Base-by-base conservation (phyloP, 768 basidiomycete species). In the Boletus sp. region DNA sequence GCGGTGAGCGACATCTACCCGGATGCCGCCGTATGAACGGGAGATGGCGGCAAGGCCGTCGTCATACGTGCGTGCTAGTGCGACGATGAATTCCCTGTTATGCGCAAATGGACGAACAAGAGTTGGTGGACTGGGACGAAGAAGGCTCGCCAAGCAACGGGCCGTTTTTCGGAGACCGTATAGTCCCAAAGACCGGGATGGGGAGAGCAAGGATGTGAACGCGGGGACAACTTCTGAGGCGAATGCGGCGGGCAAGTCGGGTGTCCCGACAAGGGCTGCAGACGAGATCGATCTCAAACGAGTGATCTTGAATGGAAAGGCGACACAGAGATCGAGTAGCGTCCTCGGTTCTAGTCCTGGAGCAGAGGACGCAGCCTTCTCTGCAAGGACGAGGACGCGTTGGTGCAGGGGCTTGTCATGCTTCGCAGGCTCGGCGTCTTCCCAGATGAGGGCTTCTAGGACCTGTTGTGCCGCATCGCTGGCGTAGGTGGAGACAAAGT, bases 131-230 rank as follows among this genome's bases (percentile, higher is more conserved):
- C 77, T 73, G 23, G 77, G 75, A 2, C 76, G 77, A 0, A 89
- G 72, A 60, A 89, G 77, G 40, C 77, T 75, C 21, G 74, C 62
- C 44, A 88, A 69, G 59, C 82, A 82, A 62, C 83, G 78, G 2
- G 82, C 74, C 5, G 81, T 75, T 67, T 88, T 89, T 33, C 88
- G 80, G 56, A 87, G 72, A 19, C 75, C 79, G 52, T 89, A 86
- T 1, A 90, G 70, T 7, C 84, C 88, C 51, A 71, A 67, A 4
- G 68, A 65, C 14, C 74, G 71, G 0, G 77, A 63, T 14, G 75
- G 70, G 0, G 81, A 72, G 1, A 89, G 74, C 10, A 77, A 63
- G 1, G 69, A 40, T 1, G 79, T 80, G 57, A 89, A 80, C 0
- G 82, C 79, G 4, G 85, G 80, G 0, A 86, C 72, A 6, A 84